Evolutionary conservation across 169 alveolate genomes (phyloP).

Genomic region (Fabrea salina): DNA sequence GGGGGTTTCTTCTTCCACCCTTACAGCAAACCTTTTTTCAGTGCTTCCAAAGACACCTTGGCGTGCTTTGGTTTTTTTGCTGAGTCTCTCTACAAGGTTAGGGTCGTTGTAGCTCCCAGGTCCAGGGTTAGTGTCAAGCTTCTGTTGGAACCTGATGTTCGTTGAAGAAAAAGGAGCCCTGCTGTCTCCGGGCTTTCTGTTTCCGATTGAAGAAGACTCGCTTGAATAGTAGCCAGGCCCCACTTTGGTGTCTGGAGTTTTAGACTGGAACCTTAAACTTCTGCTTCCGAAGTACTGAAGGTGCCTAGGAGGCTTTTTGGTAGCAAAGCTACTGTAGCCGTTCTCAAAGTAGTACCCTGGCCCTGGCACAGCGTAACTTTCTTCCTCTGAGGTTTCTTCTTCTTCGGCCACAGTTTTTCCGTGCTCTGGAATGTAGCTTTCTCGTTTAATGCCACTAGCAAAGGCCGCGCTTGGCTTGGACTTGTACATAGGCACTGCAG

Average conservation of each 20-base stretch:
- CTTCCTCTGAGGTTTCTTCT: neutral
- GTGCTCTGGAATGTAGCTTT: constrained; percentile 15
- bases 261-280: neutral
- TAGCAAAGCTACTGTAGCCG: neutral
- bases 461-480: constrained; percentile 40
- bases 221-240: constrained; percentile 8
- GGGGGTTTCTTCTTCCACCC: neutral
- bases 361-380: constrained; percentile 32
- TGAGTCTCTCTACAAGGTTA: neutral
- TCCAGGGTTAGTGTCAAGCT: constrained; percentile 37
- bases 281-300: constrained; percentile 13
- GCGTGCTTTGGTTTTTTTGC: constrained; percentile 48
- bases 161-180: constrained; percentile 34
- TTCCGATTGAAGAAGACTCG: too few relatives aligned
- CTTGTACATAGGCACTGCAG: constrained; percentile 48
- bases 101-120: constrained; percentile 46
- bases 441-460: constrained; percentile 3
- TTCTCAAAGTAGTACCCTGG: constrained; percentile 44
- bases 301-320: neutral
- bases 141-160: constrained; percentile 18
- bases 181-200: neutral
- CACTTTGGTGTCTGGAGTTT: neutral
- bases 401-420: constrained; percentile 31
- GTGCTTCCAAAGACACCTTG: constrained; percentile 72
- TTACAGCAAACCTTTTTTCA: constrained; percentile 47